Percentiles rank a stretch among this genome's conserved stretches.
Evolutionary conservation across 441 rosid genomes (phyloP).

Genomic region (Geranium incanum): DNA sequence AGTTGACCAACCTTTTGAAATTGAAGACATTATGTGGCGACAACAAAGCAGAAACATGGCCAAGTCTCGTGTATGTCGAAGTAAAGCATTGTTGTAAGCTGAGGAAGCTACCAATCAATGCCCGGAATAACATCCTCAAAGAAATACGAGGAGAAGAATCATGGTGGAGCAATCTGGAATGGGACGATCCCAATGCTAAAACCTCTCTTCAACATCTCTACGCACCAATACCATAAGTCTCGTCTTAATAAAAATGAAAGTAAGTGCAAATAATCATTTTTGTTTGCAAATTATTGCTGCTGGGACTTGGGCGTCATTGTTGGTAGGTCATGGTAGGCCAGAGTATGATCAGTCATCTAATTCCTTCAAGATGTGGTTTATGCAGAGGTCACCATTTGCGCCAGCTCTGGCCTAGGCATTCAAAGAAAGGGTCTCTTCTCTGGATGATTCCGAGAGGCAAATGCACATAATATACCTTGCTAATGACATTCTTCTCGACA

Average conservation of each 20-base stretch:
- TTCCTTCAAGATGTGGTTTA: conserved; percentile 72
- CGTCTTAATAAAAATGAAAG: too few species aligned
- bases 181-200: conserved; percentile 14
- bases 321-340: too few species aligned
- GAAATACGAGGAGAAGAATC: conserved; percentile 24
- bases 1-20: conserved; percentile 14
- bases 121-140: conserved; percentile 13
- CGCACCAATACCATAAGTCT: too few species aligned
- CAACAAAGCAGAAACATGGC: not conserved
- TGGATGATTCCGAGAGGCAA: conserved; percentile 93
- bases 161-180: conserved; percentile 28
- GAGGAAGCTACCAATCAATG: conserved; percentile 19
- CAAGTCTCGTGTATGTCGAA: conserved; percentile 10
- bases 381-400: conserved; percentile 92
- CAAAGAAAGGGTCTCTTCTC: conserved; percentile 63
- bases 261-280: too few species aligned
- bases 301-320: too few species aligned
- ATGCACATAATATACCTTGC: conserved; percentile 84
- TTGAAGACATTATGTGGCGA: conserved; percentile 16
- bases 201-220: not conserved
- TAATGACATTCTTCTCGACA: conserved; percentile 94
- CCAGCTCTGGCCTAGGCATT: conserved; percentile 84
- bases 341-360: too few species aligned
- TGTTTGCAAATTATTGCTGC: too few species aligned
- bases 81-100: conserved; percentile 18